Conservation (phyloP, 2,329 filamentous ascomycete species). For the Akanthomyces muscarius region DNA sequence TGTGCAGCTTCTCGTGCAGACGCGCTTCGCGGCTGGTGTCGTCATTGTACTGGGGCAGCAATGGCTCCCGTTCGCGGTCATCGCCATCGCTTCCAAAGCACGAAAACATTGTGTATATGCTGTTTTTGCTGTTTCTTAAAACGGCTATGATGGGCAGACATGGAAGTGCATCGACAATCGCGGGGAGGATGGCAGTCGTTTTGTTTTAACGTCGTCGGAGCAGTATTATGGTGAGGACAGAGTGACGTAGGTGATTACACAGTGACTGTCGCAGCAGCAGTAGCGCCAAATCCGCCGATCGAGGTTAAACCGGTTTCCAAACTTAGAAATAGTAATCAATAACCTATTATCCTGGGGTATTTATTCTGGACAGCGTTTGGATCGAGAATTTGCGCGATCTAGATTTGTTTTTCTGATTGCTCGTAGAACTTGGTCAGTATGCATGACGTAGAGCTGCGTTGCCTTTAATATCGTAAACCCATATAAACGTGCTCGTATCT, state of each 20-base stretch:
- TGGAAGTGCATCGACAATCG: not conserved
- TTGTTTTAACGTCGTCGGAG: not conserved
- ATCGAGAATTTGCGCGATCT: too few relatives aligned
- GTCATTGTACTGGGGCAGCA: conserved; percentile 78
- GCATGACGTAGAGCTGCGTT: too few relatives aligned
- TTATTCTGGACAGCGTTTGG: too few relatives aligned
- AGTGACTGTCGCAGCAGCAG: not conserved
- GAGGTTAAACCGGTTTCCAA: not conserved
- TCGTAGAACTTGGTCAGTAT: too few relatives aligned
- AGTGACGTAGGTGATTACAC: conserved; percentile 15
- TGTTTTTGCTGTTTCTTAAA: not conserved
- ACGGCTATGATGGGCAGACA: not conserved
- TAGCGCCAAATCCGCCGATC: not conserved
- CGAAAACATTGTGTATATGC: conserved; percentile 45
- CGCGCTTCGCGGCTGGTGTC: conserved; percentile 73
- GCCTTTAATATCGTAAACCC: too few relatives aligned
- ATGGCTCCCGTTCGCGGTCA: conserved; percentile 66
- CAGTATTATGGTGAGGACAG: conserved; percentile 5
- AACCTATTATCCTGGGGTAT: too few relatives aligned
- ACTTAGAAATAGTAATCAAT: too few relatives aligned
- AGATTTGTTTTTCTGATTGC: too few relatives aligned
- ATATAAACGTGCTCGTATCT: too few relatives aligned
- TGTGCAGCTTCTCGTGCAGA: conserved; percentile 85
- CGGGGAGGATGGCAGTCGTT: not conserved
- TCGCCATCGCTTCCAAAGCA: conserved; percentile 55